Evolutionary conservation across 352 stramenopile genomes (phyloP).

Genomic region (Pythium phragmitis): DNA sequence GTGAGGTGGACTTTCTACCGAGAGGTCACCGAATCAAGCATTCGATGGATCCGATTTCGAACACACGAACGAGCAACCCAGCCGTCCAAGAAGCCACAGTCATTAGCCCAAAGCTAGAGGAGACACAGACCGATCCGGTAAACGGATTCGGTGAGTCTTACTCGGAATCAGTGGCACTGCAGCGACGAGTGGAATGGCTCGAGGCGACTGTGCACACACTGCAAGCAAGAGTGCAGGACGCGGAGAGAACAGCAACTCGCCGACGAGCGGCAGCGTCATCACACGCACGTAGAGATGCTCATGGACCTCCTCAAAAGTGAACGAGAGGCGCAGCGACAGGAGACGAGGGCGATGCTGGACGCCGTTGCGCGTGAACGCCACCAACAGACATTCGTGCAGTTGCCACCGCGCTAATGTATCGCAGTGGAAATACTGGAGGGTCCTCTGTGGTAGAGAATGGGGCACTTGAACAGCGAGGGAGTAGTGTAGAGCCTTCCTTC

Average conservation of each 20-base stretch:
- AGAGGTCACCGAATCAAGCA: no score
- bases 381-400: no score
- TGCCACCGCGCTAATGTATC: neutral
- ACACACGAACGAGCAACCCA: no score
- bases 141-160: neutral
- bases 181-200: neutral
- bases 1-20: no score
- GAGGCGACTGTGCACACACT: neutral
- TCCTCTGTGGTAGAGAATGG: neutral
- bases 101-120: no score
- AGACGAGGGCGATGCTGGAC: slow-evolving; percentile 3
- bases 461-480: no score
- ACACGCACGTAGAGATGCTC: neutral
- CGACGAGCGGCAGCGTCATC: slow-evolving; percentile 3
- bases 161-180: neutral
- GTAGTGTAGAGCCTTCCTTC: no score
- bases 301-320: slow-evolving; percentile 6
- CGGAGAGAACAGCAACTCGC: slow-evolving; percentile 5
- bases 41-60: no score
- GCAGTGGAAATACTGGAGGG: neutral
- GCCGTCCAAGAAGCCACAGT: no score
- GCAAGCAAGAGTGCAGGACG: neutral
- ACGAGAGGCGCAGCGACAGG: slow-evolving; percentile 8
- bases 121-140: neutral
- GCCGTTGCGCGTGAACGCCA: slow-evolving; percentile 3